These are phyloP conservation scores for Chrysoporthe deuterocubensis DNA, from an alignment of 2,329 filamentous ascomycete species.

Conservation along the genomic window DNA sequence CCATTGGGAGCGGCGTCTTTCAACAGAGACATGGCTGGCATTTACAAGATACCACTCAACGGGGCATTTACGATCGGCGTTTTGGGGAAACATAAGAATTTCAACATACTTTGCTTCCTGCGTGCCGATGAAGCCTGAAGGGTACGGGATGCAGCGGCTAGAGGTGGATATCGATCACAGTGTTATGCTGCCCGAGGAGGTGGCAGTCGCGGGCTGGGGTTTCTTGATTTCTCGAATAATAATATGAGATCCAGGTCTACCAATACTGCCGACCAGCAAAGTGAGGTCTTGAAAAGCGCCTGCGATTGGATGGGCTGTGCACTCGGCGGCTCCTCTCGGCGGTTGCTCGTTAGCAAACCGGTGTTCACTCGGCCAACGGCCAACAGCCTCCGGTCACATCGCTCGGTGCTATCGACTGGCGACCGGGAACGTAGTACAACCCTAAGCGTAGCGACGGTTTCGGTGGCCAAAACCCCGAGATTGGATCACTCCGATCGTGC, in stretches of 20 bases:
- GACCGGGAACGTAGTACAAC: too few relatives aligned
- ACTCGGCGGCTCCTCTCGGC: not conserved
- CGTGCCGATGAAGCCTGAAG: constrained; percentile 15
- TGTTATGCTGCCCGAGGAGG: not conserved
- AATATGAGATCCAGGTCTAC: not conserved
- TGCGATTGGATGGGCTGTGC: not conserved
- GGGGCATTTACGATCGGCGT: constrained; percentile 40
- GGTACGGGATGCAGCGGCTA: constrained; percentile 16
- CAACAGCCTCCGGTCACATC: too few relatives aligned
- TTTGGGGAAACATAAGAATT: constrained; percentile 42
- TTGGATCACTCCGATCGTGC: too few relatives aligned
- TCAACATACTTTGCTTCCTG: constrained; percentile 42
- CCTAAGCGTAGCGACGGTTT: too few relatives aligned
- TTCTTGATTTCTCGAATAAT: not conserved
- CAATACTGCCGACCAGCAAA: not conserved
- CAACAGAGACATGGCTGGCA: constrained; percentile 40
- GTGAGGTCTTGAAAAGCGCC: not conserved
- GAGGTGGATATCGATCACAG: not conserved
- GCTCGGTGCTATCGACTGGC: too few relatives aligned
- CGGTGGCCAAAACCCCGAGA: too few relatives aligned
- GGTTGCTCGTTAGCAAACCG: not conserved
- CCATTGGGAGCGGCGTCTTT: constrained; percentile 37
- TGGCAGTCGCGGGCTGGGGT: not conserved
- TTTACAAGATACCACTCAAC: constrained; percentile 39
- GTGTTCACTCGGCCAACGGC: too few relatives aligned